Percentiles rank a stretch among this genome's conserved stretches.
phyloP scores from a whole-genome alignment of 202 grass and related monocot species.

The Brachypodium distachyon region DNA sequence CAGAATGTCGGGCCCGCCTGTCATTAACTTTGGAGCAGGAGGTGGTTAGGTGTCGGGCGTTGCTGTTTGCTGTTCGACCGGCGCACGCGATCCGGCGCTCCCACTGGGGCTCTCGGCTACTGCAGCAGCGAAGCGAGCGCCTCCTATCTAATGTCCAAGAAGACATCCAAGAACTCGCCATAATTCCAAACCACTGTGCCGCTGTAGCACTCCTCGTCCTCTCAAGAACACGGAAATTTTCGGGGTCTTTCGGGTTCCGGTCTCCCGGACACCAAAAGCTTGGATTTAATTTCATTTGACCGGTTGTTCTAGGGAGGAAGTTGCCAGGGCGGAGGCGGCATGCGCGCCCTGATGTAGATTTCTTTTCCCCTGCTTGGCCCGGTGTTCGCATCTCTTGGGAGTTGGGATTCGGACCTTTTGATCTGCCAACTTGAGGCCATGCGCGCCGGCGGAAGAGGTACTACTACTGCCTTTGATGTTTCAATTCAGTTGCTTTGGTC shows the following conservation, averaged over 20 bases:
- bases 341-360: constrained; percentile 49
- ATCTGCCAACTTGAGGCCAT: constrained; percentile 23
- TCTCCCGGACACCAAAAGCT: background rate
- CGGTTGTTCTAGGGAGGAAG: background rate
- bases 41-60: background rate
- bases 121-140: background rate
- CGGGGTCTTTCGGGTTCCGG: background rate
- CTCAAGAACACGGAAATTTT: background rate
- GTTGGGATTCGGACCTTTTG: background rate
- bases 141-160: background rate
- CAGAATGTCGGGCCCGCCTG: background rate
- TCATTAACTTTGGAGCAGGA: background rate
- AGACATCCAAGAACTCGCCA: constrained; percentile 20
- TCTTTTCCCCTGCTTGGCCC: background rate
- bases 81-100: background rate
- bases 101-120: background rate
- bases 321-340: background rate
- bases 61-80: constrained; percentile 6
- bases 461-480: background rate
- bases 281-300: background rate
- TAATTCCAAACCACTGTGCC: constrained; percentile 34
- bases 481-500: constrained; percentile 3
- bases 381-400: background rate
- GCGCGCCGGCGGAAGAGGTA: constrained; percentile 12
- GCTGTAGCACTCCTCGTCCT: background rate